These are phyloP conservation scores for Phytopythium mirpurense DNA, from an alignment of 352 stramenopile genomes.

Conservation along the genomic window DNA sequence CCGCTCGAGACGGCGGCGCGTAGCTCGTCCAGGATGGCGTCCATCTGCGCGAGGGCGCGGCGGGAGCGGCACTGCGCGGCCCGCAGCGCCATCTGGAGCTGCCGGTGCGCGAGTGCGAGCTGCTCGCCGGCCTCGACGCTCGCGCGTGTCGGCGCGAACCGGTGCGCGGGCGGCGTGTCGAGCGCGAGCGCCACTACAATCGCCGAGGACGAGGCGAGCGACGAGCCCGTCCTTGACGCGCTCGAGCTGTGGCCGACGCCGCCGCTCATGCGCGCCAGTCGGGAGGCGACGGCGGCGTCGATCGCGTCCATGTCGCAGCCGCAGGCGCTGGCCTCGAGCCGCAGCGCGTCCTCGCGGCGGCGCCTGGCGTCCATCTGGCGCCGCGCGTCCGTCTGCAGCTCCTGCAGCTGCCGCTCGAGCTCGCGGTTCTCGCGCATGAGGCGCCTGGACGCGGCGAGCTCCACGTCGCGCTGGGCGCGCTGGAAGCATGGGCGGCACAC, in stretches of 20 bases:
- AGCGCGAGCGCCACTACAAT: conserved; percentile 38
- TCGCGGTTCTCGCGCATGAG: conserved; percentile 59
- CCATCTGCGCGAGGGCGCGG: conserved; percentile 50
- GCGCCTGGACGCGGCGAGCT: conserved; percentile 38
- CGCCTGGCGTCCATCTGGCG: conserved; percentile 26
- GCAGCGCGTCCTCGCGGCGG: conserved; percentile 37
- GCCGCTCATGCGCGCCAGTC: conserved; percentile 12
- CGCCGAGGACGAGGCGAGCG: conserved; percentile 7
- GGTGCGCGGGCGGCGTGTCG: conserved; percentile 46
- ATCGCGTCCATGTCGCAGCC: conserved; percentile 44
- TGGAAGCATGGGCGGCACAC: conserved; percentile 56
- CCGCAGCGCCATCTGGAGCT: conserved; percentile 68
- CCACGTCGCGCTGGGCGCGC: conserved; percentile 40
- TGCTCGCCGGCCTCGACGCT: conserved; percentile 63
- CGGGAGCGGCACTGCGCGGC: conserved; percentile 53
- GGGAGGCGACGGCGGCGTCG: conserved; percentile 33
- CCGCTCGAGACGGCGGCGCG: conserved; percentile 27
- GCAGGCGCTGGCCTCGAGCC: conserved; percentile 26
- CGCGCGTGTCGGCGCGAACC: conserved; percentile 47
- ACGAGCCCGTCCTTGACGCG: too few relatives aligned
- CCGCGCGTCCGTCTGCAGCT: conserved; percentile 33
- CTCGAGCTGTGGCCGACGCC: conserved; percentile 10
- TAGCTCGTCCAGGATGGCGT: conserved; percentile 42
- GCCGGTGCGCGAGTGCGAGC: conserved; percentile 50
- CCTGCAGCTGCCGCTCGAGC: conserved; percentile 44